phyloP scores from a whole-genome alignment of 1,284 basidiomycete species.

The Golubevia pallescens region DNA sequence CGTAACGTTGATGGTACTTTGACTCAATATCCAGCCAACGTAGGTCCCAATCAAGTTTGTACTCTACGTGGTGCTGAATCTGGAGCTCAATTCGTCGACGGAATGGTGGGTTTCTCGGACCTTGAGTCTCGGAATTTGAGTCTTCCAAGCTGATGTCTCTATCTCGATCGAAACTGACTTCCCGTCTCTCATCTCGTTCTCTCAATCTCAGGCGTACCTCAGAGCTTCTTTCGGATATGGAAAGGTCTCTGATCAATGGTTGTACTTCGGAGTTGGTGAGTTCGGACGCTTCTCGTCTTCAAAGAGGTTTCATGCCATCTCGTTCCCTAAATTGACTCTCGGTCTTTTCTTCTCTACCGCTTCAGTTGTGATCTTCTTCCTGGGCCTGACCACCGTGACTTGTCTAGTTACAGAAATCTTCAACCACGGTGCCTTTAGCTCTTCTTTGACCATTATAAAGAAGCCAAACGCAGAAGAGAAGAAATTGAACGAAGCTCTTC shows the following conservation, averaged over 20 bases:
- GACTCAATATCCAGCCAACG: slow-evolving; percentile 17
- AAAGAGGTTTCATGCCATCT: too few relatives aligned
- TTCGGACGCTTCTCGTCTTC: too few relatives aligned
- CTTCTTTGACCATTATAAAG: slow-evolving; percentile 29
- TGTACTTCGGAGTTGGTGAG: slow-evolving; percentile 44
- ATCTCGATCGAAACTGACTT: too few relatives aligned
- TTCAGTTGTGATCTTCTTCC: slow-evolving; percentile 34
- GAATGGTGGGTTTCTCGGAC: too few relatives aligned
- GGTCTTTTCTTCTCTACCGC: too few relatives aligned
- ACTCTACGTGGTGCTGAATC: slow-evolving; percentile 30
- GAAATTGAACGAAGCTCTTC: slow-evolving; percentile 34
- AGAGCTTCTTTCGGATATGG: slow-evolving; percentile 29
- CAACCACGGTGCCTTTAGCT: slow-evolving; percentile 19
- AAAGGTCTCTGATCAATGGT: slow-evolving; percentile 17
- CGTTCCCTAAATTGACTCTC: too few relatives aligned
- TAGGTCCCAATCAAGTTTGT: slow-evolving; percentile 44
- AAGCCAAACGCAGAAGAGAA: slow-evolving; percentile 35
- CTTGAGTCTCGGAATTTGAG: too few relatives aligned
- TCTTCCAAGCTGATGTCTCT: too few relatives aligned
- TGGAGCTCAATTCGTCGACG: slow-evolving; percentile 27
- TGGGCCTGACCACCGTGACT: slow-evolving; percentile 28
- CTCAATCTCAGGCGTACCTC: too few relatives aligned
- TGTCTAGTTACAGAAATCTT: slow-evolving; percentile 24
- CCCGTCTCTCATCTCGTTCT: too few relatives aligned
- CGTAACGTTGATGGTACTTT: slow-evolving; percentile 15